Percentiles rank a stretch among this genome's conserved stretches.
These are phyloP conservation scores for Oidium heveae DNA, from an alignment of 2,329 filamentous ascomycete genomes.

Conservation along the genomic window DNA sequence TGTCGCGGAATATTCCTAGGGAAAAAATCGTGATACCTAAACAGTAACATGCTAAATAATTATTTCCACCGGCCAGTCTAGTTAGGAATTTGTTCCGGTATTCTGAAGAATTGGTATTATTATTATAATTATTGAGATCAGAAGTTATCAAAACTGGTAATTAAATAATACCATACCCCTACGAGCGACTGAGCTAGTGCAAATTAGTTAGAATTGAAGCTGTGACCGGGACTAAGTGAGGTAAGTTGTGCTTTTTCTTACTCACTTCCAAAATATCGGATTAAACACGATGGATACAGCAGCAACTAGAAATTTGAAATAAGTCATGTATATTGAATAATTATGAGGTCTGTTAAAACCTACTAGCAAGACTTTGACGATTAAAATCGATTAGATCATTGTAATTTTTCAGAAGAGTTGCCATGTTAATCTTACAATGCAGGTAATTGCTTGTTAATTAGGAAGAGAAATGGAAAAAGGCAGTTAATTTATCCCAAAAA, in stretches of 20 bases:
- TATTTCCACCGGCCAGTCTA: conserved; percentile 56
- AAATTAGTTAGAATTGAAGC: conserved; percentile 1
- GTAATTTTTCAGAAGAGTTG: conserved; percentile 7
- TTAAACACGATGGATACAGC: conserved; percentile 74
- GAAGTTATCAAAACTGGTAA: conserved; percentile 1
- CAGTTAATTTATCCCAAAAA: no score
- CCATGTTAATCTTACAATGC: conserved; percentile 4
- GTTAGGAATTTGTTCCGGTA: conserved; percentile 80
- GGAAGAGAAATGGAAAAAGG: no score
- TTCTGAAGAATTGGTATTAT: conserved; percentile 33
- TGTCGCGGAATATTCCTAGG: conserved; percentile 71
- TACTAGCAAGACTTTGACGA: conserved; percentile 42
- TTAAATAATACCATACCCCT: conserved; percentile 29
- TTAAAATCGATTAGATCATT: conserved; percentile 29
- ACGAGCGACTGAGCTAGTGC: conserved; percentile 52
- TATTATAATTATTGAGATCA: conserved; percentile 3
- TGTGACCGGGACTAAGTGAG: not conserved
- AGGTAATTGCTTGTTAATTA: no score
- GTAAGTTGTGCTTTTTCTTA: conserved; percentile 9
- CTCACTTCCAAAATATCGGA: conserved; percentile 98
- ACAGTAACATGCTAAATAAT: conserved; percentile 63
- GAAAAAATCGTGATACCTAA: conserved; percentile 78
- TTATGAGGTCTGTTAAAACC: conserved; percentile 11
- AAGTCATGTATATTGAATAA: conserved; percentile 2
- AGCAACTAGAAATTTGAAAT: conserved; percentile 33